phyloP scores from a whole-genome alignment of 345 rosid genomes.

The Citrus maxima region DNA sequence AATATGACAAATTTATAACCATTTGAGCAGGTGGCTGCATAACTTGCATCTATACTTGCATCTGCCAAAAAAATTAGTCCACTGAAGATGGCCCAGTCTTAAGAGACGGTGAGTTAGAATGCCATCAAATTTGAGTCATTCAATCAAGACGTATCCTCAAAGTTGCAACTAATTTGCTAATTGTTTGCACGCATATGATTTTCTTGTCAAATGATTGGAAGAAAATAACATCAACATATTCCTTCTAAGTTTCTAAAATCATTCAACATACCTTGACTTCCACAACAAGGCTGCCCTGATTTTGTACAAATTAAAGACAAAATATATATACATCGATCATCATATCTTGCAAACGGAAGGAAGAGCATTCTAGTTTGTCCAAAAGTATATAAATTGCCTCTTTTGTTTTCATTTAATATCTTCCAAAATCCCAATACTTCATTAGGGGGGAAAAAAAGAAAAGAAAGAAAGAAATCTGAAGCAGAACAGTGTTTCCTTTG shows the following conservation, averaged over 20 bases:
- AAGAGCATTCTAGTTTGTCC: too few species aligned
- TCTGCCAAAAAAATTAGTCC: too few species aligned
- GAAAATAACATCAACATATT: background rate
- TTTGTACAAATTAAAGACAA: too few species aligned
- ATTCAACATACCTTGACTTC: background rate
- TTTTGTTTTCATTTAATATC: background rate
- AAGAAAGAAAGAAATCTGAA: too few species aligned
- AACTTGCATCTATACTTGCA: too few species aligned
- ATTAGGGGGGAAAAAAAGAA: accelerated
- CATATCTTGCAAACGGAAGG: too few species aligned
- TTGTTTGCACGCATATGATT: background rate
- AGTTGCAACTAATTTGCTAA: background rate
- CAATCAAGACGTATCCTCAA: background rate
- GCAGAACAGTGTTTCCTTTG: background rate
- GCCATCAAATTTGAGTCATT: background rate
- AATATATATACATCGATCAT: too few species aligned
- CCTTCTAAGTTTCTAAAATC: background rate
- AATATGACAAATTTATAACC: too few species aligned
- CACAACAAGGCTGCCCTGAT: background rate
- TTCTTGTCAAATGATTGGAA: background rate
- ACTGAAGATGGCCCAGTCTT: too few species aligned
- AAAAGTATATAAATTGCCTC: background rate
- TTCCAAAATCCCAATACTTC: background rate
- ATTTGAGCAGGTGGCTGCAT: too few species aligned
- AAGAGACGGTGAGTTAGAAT: background rate